Evolutionary conservation across 2,329 filamentous ascomycete species (phyloP).

Genomic region (Fusarium fujikuroi): DNA sequence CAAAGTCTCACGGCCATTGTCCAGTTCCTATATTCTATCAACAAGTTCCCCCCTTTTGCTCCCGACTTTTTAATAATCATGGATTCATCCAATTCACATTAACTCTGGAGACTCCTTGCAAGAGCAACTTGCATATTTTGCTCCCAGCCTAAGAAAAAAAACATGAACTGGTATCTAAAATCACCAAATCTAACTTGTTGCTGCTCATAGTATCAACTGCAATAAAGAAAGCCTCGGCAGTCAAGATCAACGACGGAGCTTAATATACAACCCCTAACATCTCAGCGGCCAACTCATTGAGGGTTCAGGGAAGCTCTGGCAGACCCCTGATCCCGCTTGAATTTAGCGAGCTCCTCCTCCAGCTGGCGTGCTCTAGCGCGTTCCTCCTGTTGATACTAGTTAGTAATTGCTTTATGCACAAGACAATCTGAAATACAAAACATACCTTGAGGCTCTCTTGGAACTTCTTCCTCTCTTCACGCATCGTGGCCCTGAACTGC

Average conservation of each 20-base stretch:
- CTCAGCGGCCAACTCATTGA: constrained; percentile 30
- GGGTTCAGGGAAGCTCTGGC: constrained; percentile 58
- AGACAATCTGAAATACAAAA: background rate
- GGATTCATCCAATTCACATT: constrained; percentile 26
- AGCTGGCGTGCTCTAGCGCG: constrained; percentile 59
- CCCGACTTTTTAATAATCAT: constrained; percentile 22
- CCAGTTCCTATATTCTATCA: background rate
- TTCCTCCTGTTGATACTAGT: constrained; percentile 57
- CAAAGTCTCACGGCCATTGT: background rate
- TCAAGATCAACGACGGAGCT: background rate
- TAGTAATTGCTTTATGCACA: constrained; percentile 33
- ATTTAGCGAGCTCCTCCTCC: constrained; percentile 61
- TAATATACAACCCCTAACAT: background rate
- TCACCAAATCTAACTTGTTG: background rate
- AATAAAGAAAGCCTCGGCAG: constrained; percentile 4
- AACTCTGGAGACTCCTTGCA: background rate
- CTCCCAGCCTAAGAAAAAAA: background rate
- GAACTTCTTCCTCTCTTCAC: constrained; percentile 67
- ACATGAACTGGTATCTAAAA: background rate
- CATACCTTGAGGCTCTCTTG: constrained; percentile 64
- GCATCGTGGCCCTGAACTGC: constrained; percentile 66
- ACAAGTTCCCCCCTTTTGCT: constrained; percentile 1
- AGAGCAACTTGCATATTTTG: background rate
- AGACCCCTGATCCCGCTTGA: constrained; percentile 56
- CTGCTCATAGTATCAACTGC: constrained; percentile 3